These are phyloP conservation scores for Pseudocercospora fuligena DNA, from an alignment of 2,329 filamentous ascomycete species.

Conservation along the genomic window DNA sequence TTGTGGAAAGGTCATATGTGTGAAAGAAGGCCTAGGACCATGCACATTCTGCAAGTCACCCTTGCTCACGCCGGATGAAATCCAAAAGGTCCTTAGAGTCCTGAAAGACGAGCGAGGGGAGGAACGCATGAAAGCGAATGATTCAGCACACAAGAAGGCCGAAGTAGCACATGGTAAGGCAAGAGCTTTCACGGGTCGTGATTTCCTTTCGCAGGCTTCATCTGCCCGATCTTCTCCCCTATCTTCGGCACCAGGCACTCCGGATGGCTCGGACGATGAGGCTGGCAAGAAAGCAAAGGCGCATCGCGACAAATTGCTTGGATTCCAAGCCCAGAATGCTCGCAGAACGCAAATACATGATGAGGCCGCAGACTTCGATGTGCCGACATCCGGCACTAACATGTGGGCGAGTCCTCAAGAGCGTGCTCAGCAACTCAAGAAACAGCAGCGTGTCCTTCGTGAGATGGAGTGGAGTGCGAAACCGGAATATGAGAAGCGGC, in stretches of 20 bases:
- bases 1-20: conserved; percentile 94
- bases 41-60: conserved; percentile 87
- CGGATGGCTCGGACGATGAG: conserved; percentile 46
- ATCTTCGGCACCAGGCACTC: conserved; percentile 37
- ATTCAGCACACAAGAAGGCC: conserved; percentile 68
- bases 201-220: conserved; percentile 41
- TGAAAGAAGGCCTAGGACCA: conserved; percentile 90
- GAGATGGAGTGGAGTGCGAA: conserved; percentile 85
- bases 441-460: conserved; percentile 79
- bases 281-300: conserved; percentile 72
- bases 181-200: conserved; percentile 43
- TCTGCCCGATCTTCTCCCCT: conserved; percentile 44
- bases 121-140: conserved; percentile 83
- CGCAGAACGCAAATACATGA: conserved; percentile 82
- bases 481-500: conserved; percentile 87
- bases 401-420: conserved; percentile 88
- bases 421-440: conserved; percentile 79
- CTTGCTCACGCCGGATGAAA: conserved; percentile 72
- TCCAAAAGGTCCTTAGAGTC: conserved; percentile 83
- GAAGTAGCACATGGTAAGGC: conserved; percentile 60
- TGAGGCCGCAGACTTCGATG: conserved; percentile 77
- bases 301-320: conserved; percentile 79
- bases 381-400: conserved; percentile 63
- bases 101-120: conserved; percentile 83
- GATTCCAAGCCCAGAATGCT: conserved; percentile 85